Percentiles rank a stretch among this genome's conserved stretches.
phyloP scores from a whole-genome alignment of 1,284 basidiomycete species.

The Ustilago sp. region DNA sequence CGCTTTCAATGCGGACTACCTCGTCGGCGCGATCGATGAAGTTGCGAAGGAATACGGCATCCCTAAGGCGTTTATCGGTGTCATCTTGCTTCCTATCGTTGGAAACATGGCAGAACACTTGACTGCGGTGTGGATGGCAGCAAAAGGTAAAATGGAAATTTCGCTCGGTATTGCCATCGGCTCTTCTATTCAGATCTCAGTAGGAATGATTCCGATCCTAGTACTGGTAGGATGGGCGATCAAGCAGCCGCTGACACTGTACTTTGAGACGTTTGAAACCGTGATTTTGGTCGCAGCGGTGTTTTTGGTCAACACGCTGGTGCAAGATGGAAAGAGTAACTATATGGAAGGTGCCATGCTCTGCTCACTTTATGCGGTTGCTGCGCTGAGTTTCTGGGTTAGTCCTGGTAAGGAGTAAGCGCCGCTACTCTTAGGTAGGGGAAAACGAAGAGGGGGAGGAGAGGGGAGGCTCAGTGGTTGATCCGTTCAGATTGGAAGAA shows the following conservation, averaged over 20 bases:
- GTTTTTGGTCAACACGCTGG: slow-evolving; percentile 67
- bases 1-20: slow-evolving; percentile 70
- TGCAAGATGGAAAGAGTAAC: slow-evolving; percentile 69
- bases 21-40: slow-evolving; percentile 68
- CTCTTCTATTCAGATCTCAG: slow-evolving; percentile 73
- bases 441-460: not conserved
- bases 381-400: slow-evolving; percentile 66
- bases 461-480: not conserved
- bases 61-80: slow-evolving; percentile 68
- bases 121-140: slow-evolving; percentile 66
- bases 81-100: slow-evolving; percentile 83
- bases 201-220: slow-evolving; percentile 68
- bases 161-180: slow-evolving; percentile 87
- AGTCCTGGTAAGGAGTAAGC: not conserved
- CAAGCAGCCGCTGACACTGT: slow-evolving; percentile 69
- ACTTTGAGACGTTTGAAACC: slow-evolving; percentile 68
- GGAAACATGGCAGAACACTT: slow-evolving; percentile 75
- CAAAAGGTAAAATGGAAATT: slow-evolving; percentile 69
- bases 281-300: slow-evolving; percentile 66
- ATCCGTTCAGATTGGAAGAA: not conserved
- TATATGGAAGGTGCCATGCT: slow-evolving; percentile 71
- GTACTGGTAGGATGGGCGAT: slow-evolving; percentile 69
- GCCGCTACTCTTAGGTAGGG: not conserved
- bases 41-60: slow-evolving; percentile 66
- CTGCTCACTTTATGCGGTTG: slow-evolving; percentile 58